Evolutionary conservation across 768 basidiomycete genomes (phyloP).

Genomic region (Trichaptum fuscoviolaceum): DNA sequence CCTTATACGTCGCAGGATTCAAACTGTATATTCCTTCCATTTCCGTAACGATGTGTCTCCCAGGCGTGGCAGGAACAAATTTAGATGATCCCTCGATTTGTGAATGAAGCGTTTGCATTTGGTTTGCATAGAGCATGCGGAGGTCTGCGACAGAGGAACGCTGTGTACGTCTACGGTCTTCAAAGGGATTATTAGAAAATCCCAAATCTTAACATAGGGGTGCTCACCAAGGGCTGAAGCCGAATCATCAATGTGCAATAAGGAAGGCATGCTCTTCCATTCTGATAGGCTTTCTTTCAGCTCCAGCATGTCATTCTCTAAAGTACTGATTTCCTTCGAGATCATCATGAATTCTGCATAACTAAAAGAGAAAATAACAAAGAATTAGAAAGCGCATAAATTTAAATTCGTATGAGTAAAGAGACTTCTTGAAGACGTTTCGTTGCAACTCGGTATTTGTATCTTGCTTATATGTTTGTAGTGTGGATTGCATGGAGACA

Average conservation of each 20-base stretch:
- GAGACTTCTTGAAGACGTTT: conserved; percentile 92
- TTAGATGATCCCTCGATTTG: conserved; percentile 94
- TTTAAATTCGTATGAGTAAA: background rate
- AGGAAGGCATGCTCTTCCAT: conserved; percentile 93
- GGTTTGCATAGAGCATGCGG: conserved; percentile 88
- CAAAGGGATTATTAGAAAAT: conserved; percentile 20
- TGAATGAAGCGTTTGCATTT: conserved; percentile 86
- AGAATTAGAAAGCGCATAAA: background rate
- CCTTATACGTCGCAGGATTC: conserved; percentile 93
- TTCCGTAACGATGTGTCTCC: conserved; percentile 86
- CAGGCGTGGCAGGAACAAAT: conserved; percentile 86
- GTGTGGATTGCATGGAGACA: conserved; percentile 67
- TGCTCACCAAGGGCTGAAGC: conserved; percentile 51
- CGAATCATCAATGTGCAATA: conserved; percentile 84
- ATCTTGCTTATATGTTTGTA: conserved; percentile 64
- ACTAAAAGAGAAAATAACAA: conserved; percentile 35
- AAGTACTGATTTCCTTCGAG: conserved; percentile 92
- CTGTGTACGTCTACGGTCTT: conserved; percentile 52
- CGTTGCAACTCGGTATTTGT: conserved; percentile 79
- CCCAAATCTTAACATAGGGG: conserved; percentile 20
- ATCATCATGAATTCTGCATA: conserved; percentile 96
- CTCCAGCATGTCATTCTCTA: conserved; percentile 97
- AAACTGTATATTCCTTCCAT: conserved; percentile 77
- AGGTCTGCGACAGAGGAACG: conserved; percentile 97
- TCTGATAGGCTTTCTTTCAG: conserved; percentile 91